Evolutionary conservation across 805 yeast species (phyloP), one percentile per base, ranked within the genome.

Genomic region (Candida chilensis): DNA sequence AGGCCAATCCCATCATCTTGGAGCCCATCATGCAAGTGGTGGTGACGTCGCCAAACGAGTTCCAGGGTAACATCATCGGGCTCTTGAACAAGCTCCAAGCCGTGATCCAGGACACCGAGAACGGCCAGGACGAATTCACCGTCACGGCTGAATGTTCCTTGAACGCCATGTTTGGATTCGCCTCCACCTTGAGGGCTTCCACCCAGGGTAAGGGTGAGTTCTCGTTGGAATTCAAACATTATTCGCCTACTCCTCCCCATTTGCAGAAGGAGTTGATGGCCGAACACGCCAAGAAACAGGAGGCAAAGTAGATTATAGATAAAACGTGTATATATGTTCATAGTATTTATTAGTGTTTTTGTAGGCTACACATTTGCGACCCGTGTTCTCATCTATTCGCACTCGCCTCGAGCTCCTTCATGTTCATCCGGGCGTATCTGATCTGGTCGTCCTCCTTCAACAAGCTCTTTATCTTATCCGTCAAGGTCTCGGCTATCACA

Each of bases 161-260:
- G 60, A 88, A 88, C 65, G 74, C 84, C 38, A 76, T 92, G 86
- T 92, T 92, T 56, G 98, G 98, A 22, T 85, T 92, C 52, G 95
- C 97, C 5, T 84, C 97, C 6, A 75, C 85, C 16, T 69, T 92
- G 51, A 81, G 99, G 68, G 97, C 98, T 14, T 77, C 84, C 36
- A 90, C 98, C 11, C 98, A 92, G 61, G 99, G 99, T 61, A 92
- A 92, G 56, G 98, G 99, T 48, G 97, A 94, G 62, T 92, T 92
- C 57, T 74, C 95, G 2, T 71, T 92, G 57, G 99, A 92, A 57
- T 92, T 92, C 65, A 79, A 83, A 52, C 83, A 86, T 48, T 92
- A 90, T 55, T 75, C 90, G 30, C 95, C 94, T 42, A 82, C 94
- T 31, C 72, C 94, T 28, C 85, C 90, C 21, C 95, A 86, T 42